A percentile compares a stretch with the other conserved stretches of the same genome.
Evolutionary conservation across 108 stramenopile genomes (phyloP).

Genomic region (Schizochytrium sp.): DNA sequence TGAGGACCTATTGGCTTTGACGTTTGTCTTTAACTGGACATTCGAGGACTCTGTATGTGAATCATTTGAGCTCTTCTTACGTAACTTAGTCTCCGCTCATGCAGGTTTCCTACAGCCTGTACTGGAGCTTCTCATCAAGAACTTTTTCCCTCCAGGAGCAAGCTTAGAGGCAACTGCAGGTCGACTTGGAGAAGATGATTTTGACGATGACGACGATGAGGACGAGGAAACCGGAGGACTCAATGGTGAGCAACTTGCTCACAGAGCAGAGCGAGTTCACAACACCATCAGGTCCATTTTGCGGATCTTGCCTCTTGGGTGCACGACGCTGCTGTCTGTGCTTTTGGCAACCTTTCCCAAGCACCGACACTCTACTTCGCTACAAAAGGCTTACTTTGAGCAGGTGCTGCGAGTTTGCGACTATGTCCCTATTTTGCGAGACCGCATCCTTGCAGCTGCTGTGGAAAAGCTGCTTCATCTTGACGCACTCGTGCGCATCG

Average conservation of each 20-base stretch:
- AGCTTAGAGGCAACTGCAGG: not conserved
- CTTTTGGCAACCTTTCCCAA: constrained; percentile 27
- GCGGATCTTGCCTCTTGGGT: constrained; percentile 54
- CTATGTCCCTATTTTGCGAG: constrained; percentile 22
- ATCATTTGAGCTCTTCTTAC: constrained; percentile 6
- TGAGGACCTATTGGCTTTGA: constrained; percentile 40
- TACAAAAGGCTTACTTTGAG: not conserved
- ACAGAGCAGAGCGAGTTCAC: constrained; percentile 3
- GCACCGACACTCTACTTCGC: not conserved
- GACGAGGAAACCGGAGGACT: not conserved
- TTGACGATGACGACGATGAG: not conserved
- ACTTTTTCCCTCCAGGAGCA: constrained; percentile 38
- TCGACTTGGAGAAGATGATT: not conserved
- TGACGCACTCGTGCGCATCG: constrained; percentile 15
- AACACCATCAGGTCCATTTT: constrained; percentile 16
- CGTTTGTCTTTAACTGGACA: constrained; percentile 38
- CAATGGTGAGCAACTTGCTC: not conserved
- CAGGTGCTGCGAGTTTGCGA: constrained; percentile 26
- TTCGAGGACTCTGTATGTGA: not conserved
- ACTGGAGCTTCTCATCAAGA: constrained; percentile 49
- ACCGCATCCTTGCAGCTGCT: constrained; percentile 26
- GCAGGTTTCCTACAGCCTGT: constrained; percentile 49
- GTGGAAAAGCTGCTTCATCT: constrained; percentile 1
- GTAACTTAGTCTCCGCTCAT: constrained; percentile 39
- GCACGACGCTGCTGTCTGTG: constrained; percentile 26